Conservation (phyloP, 2,329 filamentous ascomycete genomes). For the Talaromyces piceae region DNA sequence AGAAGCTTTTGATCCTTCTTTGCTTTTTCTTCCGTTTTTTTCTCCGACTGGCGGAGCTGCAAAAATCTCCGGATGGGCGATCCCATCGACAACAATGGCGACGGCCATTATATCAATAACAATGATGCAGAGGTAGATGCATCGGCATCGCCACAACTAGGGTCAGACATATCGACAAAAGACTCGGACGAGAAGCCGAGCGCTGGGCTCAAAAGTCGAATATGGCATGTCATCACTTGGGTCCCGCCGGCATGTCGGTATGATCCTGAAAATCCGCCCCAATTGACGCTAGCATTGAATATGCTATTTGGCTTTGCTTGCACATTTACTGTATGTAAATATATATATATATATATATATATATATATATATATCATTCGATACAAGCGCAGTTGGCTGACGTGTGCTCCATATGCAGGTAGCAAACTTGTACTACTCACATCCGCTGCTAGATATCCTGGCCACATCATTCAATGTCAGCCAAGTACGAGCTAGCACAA, state of each 20-base stretch:
- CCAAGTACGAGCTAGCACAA: slow-evolving; percentile 58
- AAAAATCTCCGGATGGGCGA: background rate
- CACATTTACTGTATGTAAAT: slow-evolving; percentile 19
- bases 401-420: slow-evolving; percentile 60
- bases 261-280: slow-evolving; percentile 57
- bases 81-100: background rate
- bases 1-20: background rate
- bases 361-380: no score
- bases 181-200: background rate
- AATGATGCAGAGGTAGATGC: background rate
- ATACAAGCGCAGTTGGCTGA: no score
- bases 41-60: background rate
- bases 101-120: background rate
- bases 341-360: no score
- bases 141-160: background rate
- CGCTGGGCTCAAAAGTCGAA: background rate
- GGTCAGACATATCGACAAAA: background rate
- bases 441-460: slow-evolving; percentile 70
- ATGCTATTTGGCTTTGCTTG: slow-evolving; percentile 56
- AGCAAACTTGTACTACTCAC: slow-evolving; percentile 74
- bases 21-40: background rate
- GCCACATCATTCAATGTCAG: slow-evolving; percentile 63
- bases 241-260: slow-evolving; percentile 62
- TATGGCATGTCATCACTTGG: slow-evolving; percentile 41
- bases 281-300: slow-evolving; percentile 62